Base-by-base conservation (phyloP, 768 basidiomycete genomes). In the Boletus sp. region DNA sequence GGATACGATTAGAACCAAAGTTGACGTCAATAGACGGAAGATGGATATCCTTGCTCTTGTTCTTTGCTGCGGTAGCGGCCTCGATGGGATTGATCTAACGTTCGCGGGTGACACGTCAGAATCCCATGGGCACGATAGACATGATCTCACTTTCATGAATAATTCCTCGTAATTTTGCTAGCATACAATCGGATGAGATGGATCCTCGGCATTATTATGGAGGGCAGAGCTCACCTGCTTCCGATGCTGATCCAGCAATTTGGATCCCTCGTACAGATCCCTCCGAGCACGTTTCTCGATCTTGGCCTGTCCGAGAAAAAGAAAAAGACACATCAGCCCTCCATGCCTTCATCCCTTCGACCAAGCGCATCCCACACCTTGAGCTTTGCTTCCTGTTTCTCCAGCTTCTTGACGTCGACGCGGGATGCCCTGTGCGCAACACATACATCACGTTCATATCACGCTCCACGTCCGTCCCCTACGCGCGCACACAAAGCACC, bases 121-220 rank as follows among this genome's bases (percentile, higher is more conserved):
- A 37, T 29, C 12, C 11, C 9, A 24, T 33, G 18, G 48, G 35
- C 54, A 33, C 42, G 42, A 30, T 20, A 9, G 10, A 55, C 24
- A 11, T 10, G 24, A n/a, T n/a, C 60, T 50, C 51, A 87, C 94
- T 81, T 97, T 93, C 91, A 99, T 92, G 76, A 94, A 99, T 85
- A 99, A 88, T 69, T 99, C 97, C 69, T 98, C 96, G 75, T 98
- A 98, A 18, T 88, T 84, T 90, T 98, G 94, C 87, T 98, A 64
- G 18, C 4, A 42, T 5, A n/a, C 17, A 46, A 18, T 6, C 7
- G 11, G 12, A 44, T 50, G 33, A 53, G 37, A 35, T n/a, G 20
- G 29, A 15, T 14, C 10, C 33, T 35, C 28, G 30, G 40, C 12
- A 5, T 18, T 14, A 37, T 20, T 1, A 41, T 10, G 6, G 11